Evolutionary conservation across 2,329 filamentous ascomycete genomes (phyloP), one percentile per base, ranked within the genome.

Genomic region (Aureobasidium lini): DNA sequence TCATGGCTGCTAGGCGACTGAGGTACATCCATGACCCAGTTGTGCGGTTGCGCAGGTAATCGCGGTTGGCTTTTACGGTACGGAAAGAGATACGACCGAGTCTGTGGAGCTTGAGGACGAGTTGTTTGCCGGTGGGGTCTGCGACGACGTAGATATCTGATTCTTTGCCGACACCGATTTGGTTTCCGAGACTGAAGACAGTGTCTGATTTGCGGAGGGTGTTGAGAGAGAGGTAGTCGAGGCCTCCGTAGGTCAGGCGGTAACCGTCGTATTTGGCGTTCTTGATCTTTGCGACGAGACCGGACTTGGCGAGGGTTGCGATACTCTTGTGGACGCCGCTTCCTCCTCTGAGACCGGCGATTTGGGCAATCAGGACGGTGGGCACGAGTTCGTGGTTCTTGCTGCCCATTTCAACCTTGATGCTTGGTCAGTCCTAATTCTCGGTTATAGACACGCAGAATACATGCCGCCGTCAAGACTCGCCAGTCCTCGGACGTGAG

Each of bases 241-340:
- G 85, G 2, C 94, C 94, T 67, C 94, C 94, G 72, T 99, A 99
- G 6, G 93, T 96, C 58, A 99, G 82, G 57, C 95, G 86, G 76
- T 99, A 99, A 62, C 94, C 94, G 69, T 99, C 94, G 76, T 99
- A 99, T 73, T 90, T 93, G 63, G 93, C 90, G 73, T 97, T 96
- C 75, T 96, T 95, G 66, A 96, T 85, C 66, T 89, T 89, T 46
- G 89, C 91, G 68, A 99, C 96, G 67, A 99, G 81, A 62, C 90
- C 90, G 50, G 87, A 86, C 75, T 99, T 99, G 63, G 94, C 94
- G 56, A 99, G 85, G 57, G 85, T 87, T 28, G 92, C 95, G 66
- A 99, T 97, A 70, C 86, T 87, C 68, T 82, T 89, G 73, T 94
- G 89, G 18, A 95, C 90, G 62, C 89, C 89, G 64, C 84, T 83